Percentiles rank a stretch among this genome's conserved stretches.
Evolutionary conservation across 2,329 filamentous ascomycete genomes (phyloP).

Genomic region (Orbilia javanica): DNA sequence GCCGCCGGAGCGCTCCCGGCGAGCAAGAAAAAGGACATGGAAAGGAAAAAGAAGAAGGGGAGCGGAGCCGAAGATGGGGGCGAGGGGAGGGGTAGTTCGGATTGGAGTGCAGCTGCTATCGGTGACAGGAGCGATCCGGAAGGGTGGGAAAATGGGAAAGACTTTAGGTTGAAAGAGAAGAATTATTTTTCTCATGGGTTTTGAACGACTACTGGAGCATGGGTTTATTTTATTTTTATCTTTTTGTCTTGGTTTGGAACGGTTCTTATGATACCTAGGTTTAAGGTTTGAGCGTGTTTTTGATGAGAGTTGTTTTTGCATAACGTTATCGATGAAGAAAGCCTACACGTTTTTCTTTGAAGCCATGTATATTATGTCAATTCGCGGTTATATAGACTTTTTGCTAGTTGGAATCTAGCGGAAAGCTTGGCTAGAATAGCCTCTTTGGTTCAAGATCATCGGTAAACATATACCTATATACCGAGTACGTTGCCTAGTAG

Average conservation of each 20-base stretch:
- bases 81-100: background rate
- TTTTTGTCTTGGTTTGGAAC: background rate
- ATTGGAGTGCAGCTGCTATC: constrained; percentile 27
- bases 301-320: background rate
- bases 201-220: background rate
- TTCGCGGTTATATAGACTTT: background rate
- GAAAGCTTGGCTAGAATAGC: too few species aligned
- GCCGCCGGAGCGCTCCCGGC: constrained; percentile 18
- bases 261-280: background rate
- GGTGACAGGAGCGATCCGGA: background rate
- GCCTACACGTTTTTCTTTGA: background rate
- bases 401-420: background rate
- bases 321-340: constrained; percentile 11
- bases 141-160: background rate
- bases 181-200: background rate
- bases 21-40: background rate
- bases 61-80: background rate
- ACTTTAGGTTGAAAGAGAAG: background rate
- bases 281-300: background rate
- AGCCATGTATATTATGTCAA: background rate
- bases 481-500: too few species aligned
- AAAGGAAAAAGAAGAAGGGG: constrained; percentile 8
- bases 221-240: too few species aligned
- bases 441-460: too few species aligned
- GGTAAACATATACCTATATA: too few species aligned